A percentile compares a stretch with the other conserved stretches of the same genome.
Conservation (phyloP, 331 rosid species). For the Quercus phellos region DNA sequence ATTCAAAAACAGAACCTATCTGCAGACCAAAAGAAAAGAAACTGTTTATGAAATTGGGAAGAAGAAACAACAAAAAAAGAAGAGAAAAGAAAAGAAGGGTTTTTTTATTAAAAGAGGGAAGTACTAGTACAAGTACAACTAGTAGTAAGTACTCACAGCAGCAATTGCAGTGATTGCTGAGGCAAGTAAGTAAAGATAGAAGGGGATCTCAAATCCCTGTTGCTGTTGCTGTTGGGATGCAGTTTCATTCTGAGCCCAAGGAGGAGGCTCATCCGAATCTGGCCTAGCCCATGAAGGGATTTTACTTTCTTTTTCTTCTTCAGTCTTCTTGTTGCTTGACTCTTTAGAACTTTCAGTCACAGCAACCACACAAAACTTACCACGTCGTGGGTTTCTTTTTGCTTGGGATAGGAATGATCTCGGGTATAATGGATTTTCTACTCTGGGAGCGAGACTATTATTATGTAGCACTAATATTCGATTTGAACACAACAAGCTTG, state of each 20-base stretch:
- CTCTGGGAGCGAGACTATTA: background rate
- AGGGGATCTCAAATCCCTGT: conserved; percentile 53
- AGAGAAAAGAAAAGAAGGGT: background rate
- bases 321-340: conserved; percentile 67
- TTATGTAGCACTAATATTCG: conserved; percentile 10
- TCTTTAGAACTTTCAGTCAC: conserved; percentile 75
- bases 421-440: conserved; percentile 7
- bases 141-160: conserved; percentile 46
- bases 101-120: background rate
- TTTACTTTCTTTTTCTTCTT: conserved; percentile 49
- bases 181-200: conserved; percentile 67
- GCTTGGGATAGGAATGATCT: conserved; percentile 7
- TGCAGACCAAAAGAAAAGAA: conserved; percentile 16
- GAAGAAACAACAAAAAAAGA: background rate
- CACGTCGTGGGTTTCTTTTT: background rate
- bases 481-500: conserved; percentile 15
- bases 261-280: conserved; percentile 90
- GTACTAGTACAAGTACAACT: too few relatives aligned
- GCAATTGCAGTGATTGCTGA: conserved; percentile 91
- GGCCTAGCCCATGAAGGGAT: conserved; percentile 88
- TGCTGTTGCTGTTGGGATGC: conserved; percentile 17
- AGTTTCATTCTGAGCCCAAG: conserved; percentile 73
- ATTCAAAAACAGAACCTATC: conserved; percentile 93
- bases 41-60: too few relatives aligned
- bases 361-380: conserved; percentile 40